Base-by-base conservation (phyloP, 2,329 filamentous ascomycete species). In the Sarocladium brachiariae region DNA sequence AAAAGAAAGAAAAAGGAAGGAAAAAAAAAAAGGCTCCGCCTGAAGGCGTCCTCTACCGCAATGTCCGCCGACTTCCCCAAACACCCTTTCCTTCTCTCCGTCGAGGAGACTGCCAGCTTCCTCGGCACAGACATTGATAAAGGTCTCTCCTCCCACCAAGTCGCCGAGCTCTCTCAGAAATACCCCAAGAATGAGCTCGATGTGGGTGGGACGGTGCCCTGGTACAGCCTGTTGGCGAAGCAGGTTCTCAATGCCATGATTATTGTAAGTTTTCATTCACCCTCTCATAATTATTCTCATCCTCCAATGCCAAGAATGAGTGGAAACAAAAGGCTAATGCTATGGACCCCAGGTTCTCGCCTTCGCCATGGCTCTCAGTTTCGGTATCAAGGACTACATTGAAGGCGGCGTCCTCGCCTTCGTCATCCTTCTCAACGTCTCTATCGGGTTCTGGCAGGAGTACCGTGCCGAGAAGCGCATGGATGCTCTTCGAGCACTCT, bases 181-280 rank as follows among this genome's bases (percentile, higher is more conserved):
- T 82, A 84, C 61, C 84, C 84, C 47, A 71, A 67, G 16, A 90
- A 90, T 68, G 83, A 88, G 61, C 73, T 90, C 18, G 80, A 88
- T 39, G 79, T 87, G 18, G 83, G 76, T 18, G 81, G 77, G 24
- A 79, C 78, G 24, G 82, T 90, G 45, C 78, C 77, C 61, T 76
- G 83, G 85, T 73, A 83, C 59, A 90, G 84, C 58, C 87, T 90
- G 37, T 69, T 90, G 43, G 70, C 86, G 52, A 83, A 84, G 58
- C 86, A 90, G 64, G 66, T 89, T 19, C 79, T 83, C 62, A 90
- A 90, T 72, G 86, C 86, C 52, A 89, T 89, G 86, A 86, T 86
- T 51, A 67, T 89, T 59, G 80, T 81, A 67, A 57, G 77, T 70
- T 7, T 9, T 19, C 37, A 19, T 16, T 19, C 4, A 39, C 37